A percentile compares a stretch with the other conserved stretches of the same genome.
Evolutionary conservation across 768 basidiomycete genomes (phyloP).

Genomic region (Leccinum barrowsii): DNA sequence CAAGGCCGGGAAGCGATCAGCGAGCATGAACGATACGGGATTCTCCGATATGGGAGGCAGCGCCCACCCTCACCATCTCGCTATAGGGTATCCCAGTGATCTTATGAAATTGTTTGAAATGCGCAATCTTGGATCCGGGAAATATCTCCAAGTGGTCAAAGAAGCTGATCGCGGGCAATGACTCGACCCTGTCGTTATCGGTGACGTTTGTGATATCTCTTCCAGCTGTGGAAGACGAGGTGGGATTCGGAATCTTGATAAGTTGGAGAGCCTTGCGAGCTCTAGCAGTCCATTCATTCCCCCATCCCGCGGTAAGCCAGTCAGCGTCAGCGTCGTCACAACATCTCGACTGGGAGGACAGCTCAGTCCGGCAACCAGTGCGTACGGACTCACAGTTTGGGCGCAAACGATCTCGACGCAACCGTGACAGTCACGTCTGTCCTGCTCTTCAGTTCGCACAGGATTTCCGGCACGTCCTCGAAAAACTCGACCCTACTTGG

Average conservation of each 20-base stretch:
- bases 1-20: not conserved
- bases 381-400: conserved; percentile 52
- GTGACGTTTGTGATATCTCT: conserved; percentile 17
- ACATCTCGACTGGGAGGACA: not conserved
- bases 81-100: conserved; percentile 74
- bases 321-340: not conserved
- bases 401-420: conserved; percentile 69
- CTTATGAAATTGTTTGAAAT: conserved; percentile 72
- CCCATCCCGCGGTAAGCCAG: not conserved
- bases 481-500: conserved; percentile 60
- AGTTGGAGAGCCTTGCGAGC: conserved; percentile 73
- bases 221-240: conserved; percentile 31
- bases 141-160: conserved; percentile 76
- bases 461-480: conserved; percentile 68
- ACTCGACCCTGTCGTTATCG: conserved; percentile 16
- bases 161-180: conserved; percentile 51
- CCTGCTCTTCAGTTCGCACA: conserved; percentile 49
- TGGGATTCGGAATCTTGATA: conserved; percentile 52
- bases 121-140: conserved; percentile 76
- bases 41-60: not conserved
- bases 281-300: conserved; percentile 34
- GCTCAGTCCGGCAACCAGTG: not conserved
- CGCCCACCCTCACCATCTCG: conserved; percentile 57
- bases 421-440: conserved; percentile 59
- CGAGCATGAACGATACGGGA: not conserved